Evolutionary conservation across 2,329 filamentous ascomycete genomes (phyloP), one percentile per base, ranked within the genome.

Genomic region (Fusarium sp.): DNA sequence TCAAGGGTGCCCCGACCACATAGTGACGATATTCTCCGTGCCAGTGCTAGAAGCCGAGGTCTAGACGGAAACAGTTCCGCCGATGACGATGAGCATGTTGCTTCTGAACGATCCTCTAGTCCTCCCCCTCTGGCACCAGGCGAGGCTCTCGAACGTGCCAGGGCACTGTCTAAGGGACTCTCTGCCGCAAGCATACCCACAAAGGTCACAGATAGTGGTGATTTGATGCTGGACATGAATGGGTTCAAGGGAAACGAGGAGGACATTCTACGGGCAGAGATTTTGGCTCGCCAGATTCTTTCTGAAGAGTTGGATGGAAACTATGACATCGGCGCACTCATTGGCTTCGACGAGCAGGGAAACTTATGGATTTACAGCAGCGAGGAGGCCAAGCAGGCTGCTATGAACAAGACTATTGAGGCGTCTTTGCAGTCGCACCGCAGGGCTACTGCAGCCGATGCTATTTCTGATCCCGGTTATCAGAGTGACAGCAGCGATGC

Each of bases 351-450:
- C 79, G 95, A 97, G 78, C 91, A 96, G 67, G 96, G 96, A 12
- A 99, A 99, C 78, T 87, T 99, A n/a, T 98, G 96, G 95, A 98
- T 99, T 74, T 99, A 99, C 84, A 96, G 95, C 83, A 98, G 95
- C 77, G 95, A 98, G 81, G 95, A 97, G 79, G 95, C 96, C 30
- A 98, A 98, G 79, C 92, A 96, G 77, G 92, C 93, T 12, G 95
- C 95, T 36, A 92, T 92, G 84, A 91, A 92, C 80, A 88, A 85
- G 75, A 88, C 87, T 3, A 86, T 88, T 68, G 87, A 89, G 62
- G 83, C 85, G 13, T 84, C 86, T 15, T 79, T 88, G 53, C 83
- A 84, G 24, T 81, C 83, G 15, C 82, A 83, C 64, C 81, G 83
- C 22, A 81, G 83, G 20, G 85, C 90, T 41, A 84, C 90, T 26